These are phyloP conservation scores for Geosiphon pyriformis DNA, from an alignment of 192 early-diverging fungal species.

Conservation along the genomic window DNA sequence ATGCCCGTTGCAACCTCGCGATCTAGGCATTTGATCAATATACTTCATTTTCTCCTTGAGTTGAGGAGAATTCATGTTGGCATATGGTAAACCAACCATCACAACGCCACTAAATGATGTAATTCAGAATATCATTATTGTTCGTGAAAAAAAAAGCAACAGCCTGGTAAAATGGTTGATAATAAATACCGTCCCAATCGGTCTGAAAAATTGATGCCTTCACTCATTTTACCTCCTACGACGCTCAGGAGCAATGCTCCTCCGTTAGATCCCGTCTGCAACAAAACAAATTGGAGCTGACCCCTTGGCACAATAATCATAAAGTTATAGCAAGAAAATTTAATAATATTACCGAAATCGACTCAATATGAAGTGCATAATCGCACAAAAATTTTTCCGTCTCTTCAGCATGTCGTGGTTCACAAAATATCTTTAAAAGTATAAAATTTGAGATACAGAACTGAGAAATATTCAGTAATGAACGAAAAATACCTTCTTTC, in stretches of 20 bases:
- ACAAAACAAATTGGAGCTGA: too few relatives aligned
- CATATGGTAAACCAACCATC: slow-evolving; percentile 87
- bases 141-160: background rate
- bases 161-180: background rate
- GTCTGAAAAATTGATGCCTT: slow-evolving; percentile 92
- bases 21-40: slow-evolving; percentile 35
- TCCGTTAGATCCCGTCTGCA: slow-evolving; percentile 30
- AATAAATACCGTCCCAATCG: slow-evolving; percentile 55
- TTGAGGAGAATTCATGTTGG: slow-evolving; percentile 71
- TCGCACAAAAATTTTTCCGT: slow-evolving; percentile 56
- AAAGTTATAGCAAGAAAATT: too few relatives aligned
- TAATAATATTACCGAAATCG: too few relatives aligned
- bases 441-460: too few relatives aligned
- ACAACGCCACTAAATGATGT: slow-evolving; percentile 48
- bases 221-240: slow-evolving; percentile 86
- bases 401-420: slow-evolving; percentile 48
- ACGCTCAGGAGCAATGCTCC: slow-evolving; percentile 85
- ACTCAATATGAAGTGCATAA: slow-evolving; percentile 51
- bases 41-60: slow-evolving; percentile 70
- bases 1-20: slow-evolving; percentile 16
- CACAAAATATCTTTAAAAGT: slow-evolving; percentile 61
- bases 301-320: too few relatives aligned
- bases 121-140: background rate
- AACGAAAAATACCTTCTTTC: slow-evolving; percentile 55
- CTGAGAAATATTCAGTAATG: too few relatives aligned